phyloP scores from a whole-genome alignment of 768 basidiomycete genomes.

The Mycena crocata region DNA sequence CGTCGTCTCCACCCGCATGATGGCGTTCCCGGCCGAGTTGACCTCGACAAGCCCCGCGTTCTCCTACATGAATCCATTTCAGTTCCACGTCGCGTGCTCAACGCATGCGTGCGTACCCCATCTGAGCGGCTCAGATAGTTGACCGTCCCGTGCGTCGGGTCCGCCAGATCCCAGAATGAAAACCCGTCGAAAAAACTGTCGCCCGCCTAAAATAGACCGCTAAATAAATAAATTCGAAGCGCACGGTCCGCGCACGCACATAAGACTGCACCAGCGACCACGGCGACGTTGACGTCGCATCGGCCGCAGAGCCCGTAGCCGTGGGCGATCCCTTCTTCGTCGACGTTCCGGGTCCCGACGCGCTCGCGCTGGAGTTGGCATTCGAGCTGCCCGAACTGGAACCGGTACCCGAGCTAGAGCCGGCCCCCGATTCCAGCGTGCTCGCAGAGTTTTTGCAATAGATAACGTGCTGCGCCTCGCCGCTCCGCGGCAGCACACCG shows the following conservation, averaged over 20 bases:
- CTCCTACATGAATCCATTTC: conserved; percentile 49
- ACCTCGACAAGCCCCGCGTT: conserved; percentile 71
- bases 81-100: conserved; percentile 4
- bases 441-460: conserved; percentile 56
- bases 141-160: conserved; percentile 82
- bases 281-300: conserved; percentile 53
- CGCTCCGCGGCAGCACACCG: conserved; percentile 60
- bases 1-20: conserved; percentile 93
- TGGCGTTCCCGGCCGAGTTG: conserved; percentile 77
- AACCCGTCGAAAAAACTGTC: conserved; percentile 85
- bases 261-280: conserved; percentile 73
- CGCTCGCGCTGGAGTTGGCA: not conserved
- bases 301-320: conserved; percentile 30
- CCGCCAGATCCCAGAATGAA: conserved; percentile 73
- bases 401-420: conserved; percentile 28
- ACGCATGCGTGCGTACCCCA: conserved; percentile 56
- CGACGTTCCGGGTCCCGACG: conserved; percentile 18
- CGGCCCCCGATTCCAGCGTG: conserved; percentile 38
- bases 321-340: conserved; percentile 30
- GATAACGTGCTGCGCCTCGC: conserved; percentile 47
- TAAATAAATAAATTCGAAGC: no score
- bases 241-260: no score
- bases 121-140: conserved; percentile 72
- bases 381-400: conserved; percentile 19
- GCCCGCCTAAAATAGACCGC: conserved; percentile 59